phyloP scores from a whole-genome alignment of 2,329 filamentous ascomycete species.

The Trichoderma aggressivum region DNA sequence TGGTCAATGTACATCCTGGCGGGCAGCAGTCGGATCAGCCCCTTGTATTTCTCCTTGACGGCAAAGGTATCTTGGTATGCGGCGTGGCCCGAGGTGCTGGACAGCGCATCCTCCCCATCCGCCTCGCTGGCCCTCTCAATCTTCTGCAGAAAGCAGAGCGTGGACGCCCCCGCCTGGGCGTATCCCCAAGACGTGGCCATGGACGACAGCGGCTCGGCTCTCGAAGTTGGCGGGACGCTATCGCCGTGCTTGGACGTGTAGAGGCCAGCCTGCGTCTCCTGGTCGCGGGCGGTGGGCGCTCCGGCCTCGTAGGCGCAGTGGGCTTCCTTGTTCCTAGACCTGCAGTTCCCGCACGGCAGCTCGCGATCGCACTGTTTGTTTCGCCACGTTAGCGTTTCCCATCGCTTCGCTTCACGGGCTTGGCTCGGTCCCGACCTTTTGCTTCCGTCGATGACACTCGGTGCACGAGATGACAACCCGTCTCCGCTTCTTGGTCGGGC shows the following conservation, averaged over 20 bases:
- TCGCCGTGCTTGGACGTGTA: neutral
- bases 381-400: neutral
- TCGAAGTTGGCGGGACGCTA: neutral
- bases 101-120: slow-evolving; percentile 28
- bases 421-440: slow-evolving; percentile 44
- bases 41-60: slow-evolving; percentile 56
- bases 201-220: slow-evolving; percentile 36
- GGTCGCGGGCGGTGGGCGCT: slow-evolving; percentile 41
- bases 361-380: slow-evolving; percentile 53
- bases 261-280: slow-evolving; percentile 18
- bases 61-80: slow-evolving; percentile 34
- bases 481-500: slow-evolving; percentile 53
- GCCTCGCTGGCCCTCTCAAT: slow-evolving; percentile 44
- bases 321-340: slow-evolving; percentile 52
- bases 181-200: slow-evolving; percentile 54
- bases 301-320: slow-evolving; percentile 57
- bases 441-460: slow-evolving; percentile 62
- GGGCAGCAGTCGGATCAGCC: slow-evolving; percentile 55
- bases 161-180: slow-evolving; percentile 48
- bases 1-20: slow-evolving; percentile 52
- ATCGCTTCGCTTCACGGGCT: neutral
- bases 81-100: neutral
- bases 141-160: slow-evolving; percentile 52
- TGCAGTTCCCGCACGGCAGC: slow-evolving; percentile 58
- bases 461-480: slow-evolving; percentile 61